Conservation (phyloP, 2,329 filamentous ascomycete genomes). For the Epichloe gansuensis region DNA sequence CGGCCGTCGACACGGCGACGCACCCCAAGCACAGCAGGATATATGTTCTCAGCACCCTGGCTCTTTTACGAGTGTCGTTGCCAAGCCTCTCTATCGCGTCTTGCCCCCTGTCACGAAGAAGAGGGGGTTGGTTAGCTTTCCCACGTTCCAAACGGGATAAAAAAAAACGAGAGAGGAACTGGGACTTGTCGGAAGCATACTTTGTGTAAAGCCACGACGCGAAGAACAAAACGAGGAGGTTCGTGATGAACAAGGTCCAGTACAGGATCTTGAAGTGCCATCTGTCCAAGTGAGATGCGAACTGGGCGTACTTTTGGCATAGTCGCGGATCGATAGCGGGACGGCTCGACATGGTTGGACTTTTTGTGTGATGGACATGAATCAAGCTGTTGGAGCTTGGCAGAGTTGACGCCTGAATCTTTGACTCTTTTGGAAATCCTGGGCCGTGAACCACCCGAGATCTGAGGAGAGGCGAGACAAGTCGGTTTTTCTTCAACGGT, state of each 20-base stretch:
- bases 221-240: slow-evolving; percentile 30
- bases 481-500: background rate
- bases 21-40: slow-evolving; percentile 32
- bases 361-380: background rate
- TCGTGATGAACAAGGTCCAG: slow-evolving; percentile 32
- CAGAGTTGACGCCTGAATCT: too few relatives aligned
- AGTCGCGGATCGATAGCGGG: slow-evolving; percentile 16
- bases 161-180: background rate
- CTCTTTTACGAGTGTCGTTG: slow-evolving; percentile 18
- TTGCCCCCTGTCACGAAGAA: slow-evolving; percentile 17
- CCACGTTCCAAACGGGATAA: too few relatives aligned
- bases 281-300: slow-evolving; percentile 28
- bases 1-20: slow-evolving; percentile 29
- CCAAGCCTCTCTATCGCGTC: slow-evolving; percentile 24
- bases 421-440: background rate
- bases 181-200: slow-evolving; percentile 16
- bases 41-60: slow-evolving; percentile 26
- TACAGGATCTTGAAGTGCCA: slow-evolving; percentile 33
- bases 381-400: too few relatives aligned
- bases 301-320: slow-evolving; percentile 29
- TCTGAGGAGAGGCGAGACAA: background rate
- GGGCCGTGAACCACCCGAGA: background rate
- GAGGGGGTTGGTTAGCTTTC: background rate
- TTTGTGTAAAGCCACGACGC: slow-evolving; percentile 29
- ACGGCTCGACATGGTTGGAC: background rate